phyloP scores from a whole-genome alignment of 2,329 filamentous ascomycete species.

The Hirsutella thompsonii region DNA sequence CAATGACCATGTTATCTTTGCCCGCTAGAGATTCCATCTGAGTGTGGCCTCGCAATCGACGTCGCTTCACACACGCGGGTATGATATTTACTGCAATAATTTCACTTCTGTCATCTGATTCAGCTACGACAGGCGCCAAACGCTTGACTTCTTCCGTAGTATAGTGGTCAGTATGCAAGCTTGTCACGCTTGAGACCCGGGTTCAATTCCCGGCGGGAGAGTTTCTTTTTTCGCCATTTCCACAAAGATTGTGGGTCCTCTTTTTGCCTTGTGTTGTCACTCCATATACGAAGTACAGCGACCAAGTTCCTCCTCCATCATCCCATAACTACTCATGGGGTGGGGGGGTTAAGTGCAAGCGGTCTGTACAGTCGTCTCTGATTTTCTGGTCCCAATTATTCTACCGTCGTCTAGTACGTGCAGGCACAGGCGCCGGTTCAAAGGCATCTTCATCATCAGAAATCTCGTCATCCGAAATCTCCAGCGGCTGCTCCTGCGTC shows the following conservation, averaged over 20 bases:
- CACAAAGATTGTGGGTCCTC: no score
- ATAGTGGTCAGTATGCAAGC: slow-evolving; percentile 8
- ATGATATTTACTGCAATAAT: background rate
- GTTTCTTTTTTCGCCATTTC: background rate
- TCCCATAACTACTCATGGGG: no score
- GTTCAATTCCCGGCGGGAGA: slow-evolving; percentile 7
- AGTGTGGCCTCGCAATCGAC: no score
- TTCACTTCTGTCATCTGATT: background rate
- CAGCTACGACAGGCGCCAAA: slow-evolving; percentile 7
- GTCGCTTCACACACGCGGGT: no score
- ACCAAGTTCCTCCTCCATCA: no score
- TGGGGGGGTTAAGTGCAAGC: no score
- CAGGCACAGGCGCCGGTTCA: slow-evolving; percentile 32
- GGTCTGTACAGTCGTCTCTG: no score
- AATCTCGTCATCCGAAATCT: slow-evolving; percentile 55
- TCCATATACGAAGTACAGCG: no score
- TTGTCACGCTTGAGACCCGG: slow-evolving; percentile 5
- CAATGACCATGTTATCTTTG: no score
- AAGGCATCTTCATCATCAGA: slow-evolving; percentile 45
- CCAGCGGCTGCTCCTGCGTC: slow-evolving; percentile 34
- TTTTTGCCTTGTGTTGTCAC: no score
- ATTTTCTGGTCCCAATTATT: background rate
- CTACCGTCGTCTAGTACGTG: slow-evolving; percentile 18
- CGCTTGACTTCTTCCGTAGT: slow-evolving; percentile 8
- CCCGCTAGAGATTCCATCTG: no score